phyloP scores from a whole-genome alignment of 2,329 filamentous ascomycete genomes.

The Paracorniculantispora psalliotae region DNA sequence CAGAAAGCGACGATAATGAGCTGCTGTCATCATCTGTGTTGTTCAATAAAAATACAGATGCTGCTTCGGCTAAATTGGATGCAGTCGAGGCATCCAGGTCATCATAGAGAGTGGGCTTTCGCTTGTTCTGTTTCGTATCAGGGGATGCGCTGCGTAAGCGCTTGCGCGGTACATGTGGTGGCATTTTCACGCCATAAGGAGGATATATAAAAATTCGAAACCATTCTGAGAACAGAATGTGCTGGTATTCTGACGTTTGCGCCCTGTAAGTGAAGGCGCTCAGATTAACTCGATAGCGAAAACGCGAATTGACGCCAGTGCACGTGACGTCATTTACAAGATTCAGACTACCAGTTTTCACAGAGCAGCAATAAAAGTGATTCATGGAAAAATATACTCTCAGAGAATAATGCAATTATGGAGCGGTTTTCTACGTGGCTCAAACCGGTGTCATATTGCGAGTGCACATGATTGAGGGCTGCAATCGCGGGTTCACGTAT shows the following conservation, averaged over 20 bases:
- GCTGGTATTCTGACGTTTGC: not conserved
- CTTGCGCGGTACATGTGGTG: constrained; percentile 64
- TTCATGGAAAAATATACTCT: too few species aligned
- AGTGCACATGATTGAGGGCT: not conserved
- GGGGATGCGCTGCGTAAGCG: constrained; percentile 43
- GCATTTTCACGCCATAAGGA: constrained; percentile 45
- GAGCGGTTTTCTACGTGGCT: not conserved
- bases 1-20: constrained; percentile 50
- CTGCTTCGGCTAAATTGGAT: constrained; percentile 38
- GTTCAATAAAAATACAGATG: constrained; percentile 37
- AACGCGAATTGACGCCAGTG: not conserved
- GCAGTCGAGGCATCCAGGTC: constrained; percentile 50
- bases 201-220: not conserved
- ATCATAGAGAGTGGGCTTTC: constrained; percentile 57
- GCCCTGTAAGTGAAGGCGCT: not conserved
- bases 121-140: constrained; percentile 24
- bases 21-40: constrained; percentile 43
- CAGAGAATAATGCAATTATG: not conserved
- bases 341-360: not conserved
- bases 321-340: constrained; percentile 10
- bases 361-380: not conserved
- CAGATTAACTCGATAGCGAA: not conserved
- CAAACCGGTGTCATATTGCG: not conserved
- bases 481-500: not conserved
- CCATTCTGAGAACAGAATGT: not conserved